Percentiles rank a stretch among this genome's conserved stretches.
Conservation (phyloP, 495 filamentous ascomycete genomes). For the Penicillium maclennaniae region DNA sequence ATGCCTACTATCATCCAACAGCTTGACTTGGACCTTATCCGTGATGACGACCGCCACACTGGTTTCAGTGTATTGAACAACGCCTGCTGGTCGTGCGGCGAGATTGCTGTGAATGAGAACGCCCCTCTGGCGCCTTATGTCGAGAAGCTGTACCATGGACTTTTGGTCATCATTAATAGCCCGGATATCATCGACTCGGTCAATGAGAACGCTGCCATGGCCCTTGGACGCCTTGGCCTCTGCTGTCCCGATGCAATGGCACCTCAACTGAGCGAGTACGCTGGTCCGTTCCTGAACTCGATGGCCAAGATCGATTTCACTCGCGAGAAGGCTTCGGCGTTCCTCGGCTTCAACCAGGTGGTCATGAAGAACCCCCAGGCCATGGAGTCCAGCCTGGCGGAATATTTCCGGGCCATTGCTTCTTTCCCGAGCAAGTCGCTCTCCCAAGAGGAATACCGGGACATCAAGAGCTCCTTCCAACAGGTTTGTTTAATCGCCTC, state of each 20-base stretch:
- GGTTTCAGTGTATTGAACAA: constrained; percentile 95
- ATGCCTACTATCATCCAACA: constrained; percentile 80
- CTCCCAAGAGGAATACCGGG: constrained; percentile 48
- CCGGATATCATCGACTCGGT: constrained; percentile 85
- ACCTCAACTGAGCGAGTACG: constrained; percentile 76
- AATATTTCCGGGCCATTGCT: constrained; percentile 83
- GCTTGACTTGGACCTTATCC: constrained; percentile 73
- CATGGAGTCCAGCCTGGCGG: constrained; percentile 78
- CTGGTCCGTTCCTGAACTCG: constrained; percentile 72
- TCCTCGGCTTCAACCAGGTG: constrained; percentile 82
- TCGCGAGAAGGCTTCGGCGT: constrained; percentile 91
- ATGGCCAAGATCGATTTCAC: constrained; percentile 84
- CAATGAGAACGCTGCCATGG: constrained; percentile 91
- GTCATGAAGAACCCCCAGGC: constrained; percentile 85
- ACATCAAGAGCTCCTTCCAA: constrained; percentile 50
- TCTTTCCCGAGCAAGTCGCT: constrained; percentile 60
- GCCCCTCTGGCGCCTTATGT: constrained; percentile 75
- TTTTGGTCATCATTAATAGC: constrained; percentile 74
- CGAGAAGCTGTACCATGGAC: constrained; percentile 68
- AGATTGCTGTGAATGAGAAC: constrained; percentile 85
- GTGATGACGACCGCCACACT: constrained; percentile 68
- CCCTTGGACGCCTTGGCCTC: constrained; percentile 85
- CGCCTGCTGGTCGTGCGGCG: constrained; percentile 94
- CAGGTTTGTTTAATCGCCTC: constrained; percentile 33
- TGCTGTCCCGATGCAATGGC: constrained; percentile 72